Percentiles rank a stretch among this genome's conserved stretches.
These are phyloP conservation scores for Cyclocybe aegerita DNA, from an alignment of 768 basidiomycete genomes.

Conservation along the genomic window DNA sequence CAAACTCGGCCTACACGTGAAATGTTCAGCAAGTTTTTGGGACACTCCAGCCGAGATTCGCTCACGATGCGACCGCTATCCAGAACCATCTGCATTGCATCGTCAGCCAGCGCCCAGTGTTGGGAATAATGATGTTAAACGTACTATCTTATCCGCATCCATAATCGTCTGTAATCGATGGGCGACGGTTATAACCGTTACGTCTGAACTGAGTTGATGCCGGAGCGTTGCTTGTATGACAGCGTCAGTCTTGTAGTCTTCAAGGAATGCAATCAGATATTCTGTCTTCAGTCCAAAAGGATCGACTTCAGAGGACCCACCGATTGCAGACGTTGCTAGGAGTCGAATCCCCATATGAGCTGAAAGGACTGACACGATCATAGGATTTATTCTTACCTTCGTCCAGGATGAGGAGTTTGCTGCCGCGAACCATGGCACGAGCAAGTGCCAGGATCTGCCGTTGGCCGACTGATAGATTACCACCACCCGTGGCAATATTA, in stretches of 20 bases:
- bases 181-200: conserved; percentile 66
- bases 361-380: conserved; percentile 1
- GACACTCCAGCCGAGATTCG: conserved; percentile 14
- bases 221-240: conserved; percentile 72
- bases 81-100: conserved; percentile 42
- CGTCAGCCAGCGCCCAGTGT: conserved; percentile 13
- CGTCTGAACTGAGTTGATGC: conserved; percentile 55
- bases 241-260: conserved; percentile 62
- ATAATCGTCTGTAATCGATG: conserved; percentile 70
- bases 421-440: conserved; percentile 57
- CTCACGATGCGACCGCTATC: conserved; percentile 53
- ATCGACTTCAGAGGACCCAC: conserved; percentile 23
- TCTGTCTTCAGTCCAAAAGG: neutral
- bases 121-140: conserved; percentile 13
- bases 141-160: conserved; percentile 56
- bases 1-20: conserved; percentile 19
- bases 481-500: conserved; percentile 50
- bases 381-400: conserved; percentile 42
- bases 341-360: neutral
- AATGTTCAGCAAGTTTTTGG: neutral
- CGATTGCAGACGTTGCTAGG: conserved; percentile 45
- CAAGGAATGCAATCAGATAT: neutral
- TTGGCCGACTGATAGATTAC: conserved; percentile 76
- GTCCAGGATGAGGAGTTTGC: conserved; percentile 61
- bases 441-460: conserved; percentile 70